Conservation (phyloP, 208 protist genomes). For the Trypanosomatidae sp. region DNA sequence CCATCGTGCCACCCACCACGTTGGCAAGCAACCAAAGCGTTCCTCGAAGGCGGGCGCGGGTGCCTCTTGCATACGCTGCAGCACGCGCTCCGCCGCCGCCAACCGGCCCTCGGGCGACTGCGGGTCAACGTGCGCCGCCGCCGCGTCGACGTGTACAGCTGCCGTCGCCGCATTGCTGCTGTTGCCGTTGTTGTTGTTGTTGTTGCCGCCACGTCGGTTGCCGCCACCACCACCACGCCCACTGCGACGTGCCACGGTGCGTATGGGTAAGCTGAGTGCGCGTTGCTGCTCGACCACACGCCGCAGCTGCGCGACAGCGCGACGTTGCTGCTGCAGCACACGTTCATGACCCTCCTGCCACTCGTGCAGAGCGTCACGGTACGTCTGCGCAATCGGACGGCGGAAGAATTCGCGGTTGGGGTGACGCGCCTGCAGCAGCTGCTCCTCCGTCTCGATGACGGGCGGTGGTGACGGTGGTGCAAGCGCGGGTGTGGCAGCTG, state of each 20-base stretch:
- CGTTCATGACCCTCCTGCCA: conserved; percentile 22
- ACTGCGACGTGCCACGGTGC: too few species aligned
- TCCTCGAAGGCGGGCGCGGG: conserved; percentile 6
- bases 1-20: conserved; percentile 68
- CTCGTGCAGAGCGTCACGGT: conserved; percentile 19
- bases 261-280: too few species aligned
- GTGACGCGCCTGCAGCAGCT: conserved; percentile 35
- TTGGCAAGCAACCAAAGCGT: conserved; percentile 55
- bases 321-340: conserved; percentile 2
- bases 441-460: conserved; percentile 18
- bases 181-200: too few species aligned
- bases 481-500: too few species aligned
- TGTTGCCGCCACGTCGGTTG: too few species aligned
- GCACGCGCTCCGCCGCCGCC: conserved; percentile 12
- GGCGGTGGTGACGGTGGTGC: background rate
- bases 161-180: too few species aligned
- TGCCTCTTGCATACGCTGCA: conserved; percentile 9
- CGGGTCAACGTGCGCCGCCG: conserved; percentile 17
- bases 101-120: conserved; percentile 12
- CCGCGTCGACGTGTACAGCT: too few species aligned
- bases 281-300: too few species aligned
- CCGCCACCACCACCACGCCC: too few species aligned
- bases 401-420: conserved; percentile 53
- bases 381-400: conserved; percentile 14
- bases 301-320: conserved; percentile 13